Percentiles rank a stretch among this genome's conserved stretches.
Conservation (phyloP, 202 grass and related monocot species). For the Dendrocalamus latiflorus region DNA sequence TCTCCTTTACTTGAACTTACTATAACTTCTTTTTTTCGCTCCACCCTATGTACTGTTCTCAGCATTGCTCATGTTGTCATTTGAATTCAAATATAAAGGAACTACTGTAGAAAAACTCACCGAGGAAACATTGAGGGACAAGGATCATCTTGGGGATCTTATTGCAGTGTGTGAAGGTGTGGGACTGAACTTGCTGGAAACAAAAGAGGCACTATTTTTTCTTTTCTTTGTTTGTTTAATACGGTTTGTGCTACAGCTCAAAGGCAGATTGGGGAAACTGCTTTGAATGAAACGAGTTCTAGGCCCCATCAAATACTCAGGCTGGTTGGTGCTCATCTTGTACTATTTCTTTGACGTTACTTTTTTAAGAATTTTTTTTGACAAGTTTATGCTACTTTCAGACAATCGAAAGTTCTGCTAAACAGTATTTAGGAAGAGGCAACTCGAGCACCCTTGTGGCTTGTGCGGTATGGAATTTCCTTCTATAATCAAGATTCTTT, state of each 20-base stretch:
- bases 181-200: no score
- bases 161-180: no score
- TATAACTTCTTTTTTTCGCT: background rate
- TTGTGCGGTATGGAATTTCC: constrained; percentile 61
- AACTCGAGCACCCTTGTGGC: constrained; percentile 73
- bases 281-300: constrained; percentile 91
- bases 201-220: no score
- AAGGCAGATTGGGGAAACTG: constrained; percentile 85
- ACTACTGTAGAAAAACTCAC: constrained; percentile 86
- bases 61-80: background rate
- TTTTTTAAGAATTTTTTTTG: no score
- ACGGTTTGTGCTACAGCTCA: no score
- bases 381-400: no score
- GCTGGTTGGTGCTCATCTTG: no score
- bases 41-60: background rate
- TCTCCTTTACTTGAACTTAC: constrained; percentile 17
- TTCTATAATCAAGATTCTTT: constrained; percentile 8
- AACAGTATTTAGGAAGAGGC: no score
- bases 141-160: constrained; percentile 73
- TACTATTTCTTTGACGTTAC: no score
- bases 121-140: constrained; percentile 76
- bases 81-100: constrained; percentile 63
- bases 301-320: no score
- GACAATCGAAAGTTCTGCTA: no score
- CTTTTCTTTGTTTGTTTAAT: no score